These are phyloP conservation scores for Phaeosphaeriaceae sp. DNA, from an alignment of 2,329 filamentous ascomycete species.

Conservation along the genomic window DNA sequence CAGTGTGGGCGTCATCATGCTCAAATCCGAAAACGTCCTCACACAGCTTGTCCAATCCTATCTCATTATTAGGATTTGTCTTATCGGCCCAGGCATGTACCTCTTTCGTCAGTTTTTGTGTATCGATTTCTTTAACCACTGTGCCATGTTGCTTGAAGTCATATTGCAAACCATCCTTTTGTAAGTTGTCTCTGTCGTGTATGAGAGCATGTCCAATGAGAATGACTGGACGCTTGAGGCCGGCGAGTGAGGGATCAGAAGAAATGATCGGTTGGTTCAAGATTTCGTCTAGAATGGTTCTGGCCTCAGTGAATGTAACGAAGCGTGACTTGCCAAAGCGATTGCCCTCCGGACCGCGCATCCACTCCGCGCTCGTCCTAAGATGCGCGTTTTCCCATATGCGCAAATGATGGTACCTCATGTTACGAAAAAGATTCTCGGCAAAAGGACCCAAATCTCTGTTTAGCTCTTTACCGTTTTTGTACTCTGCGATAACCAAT, in stretches of 20 bases:
- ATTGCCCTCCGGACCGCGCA: conserved; percentile 18
- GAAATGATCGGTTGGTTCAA: conserved; percentile 15
- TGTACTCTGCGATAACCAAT: conserved; percentile 4
- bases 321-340: conserved; percentile 24
- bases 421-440: conserved; percentile 13
- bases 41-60: conserved; percentile 16
- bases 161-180: conserved; percentile 12
- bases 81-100: conserved; percentile 4
- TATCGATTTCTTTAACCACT: conserved; percentile 25
- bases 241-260: conserved; percentile 4
- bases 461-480: background rate
- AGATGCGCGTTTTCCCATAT: conserved; percentile 25
- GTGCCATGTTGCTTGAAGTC: conserved; percentile 6
- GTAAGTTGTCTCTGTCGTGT: conserved; percentile 17
- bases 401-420: conserved; percentile 27
- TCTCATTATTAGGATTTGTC: background rate
- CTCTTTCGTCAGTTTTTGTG: conserved; percentile 22
- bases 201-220: conserved; percentile 23
- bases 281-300: conserved; percentile 10
- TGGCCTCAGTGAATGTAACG: conserved; percentile 7
- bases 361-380: conserved; percentile 5
- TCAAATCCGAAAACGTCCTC: conserved; percentile 11
- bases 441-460: conserved; percentile 12
- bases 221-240: conserved; percentile 18
- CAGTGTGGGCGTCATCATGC: conserved; percentile 25